phyloP scores from a whole-genome alignment of 2,329 filamentous ascomycete genomes.

The Clonostachys chloroleuca region DNA sequence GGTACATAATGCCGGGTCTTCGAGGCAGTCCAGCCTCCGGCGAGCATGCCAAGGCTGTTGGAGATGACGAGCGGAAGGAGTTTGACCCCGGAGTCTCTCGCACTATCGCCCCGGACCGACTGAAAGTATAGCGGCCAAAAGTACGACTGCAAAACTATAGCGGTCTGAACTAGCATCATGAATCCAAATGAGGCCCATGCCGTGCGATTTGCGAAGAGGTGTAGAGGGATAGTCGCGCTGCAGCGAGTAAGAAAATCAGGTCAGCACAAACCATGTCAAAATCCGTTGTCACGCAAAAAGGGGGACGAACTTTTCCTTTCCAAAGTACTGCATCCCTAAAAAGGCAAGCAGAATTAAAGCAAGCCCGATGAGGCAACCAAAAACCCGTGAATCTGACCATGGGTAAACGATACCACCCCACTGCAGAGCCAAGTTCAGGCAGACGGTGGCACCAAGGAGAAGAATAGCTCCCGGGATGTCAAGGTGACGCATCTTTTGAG shows the following conservation, averaged over 20 bases:
- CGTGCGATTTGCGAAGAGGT: no score
- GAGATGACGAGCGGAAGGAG: constrained; percentile 28
- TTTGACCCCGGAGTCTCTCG: constrained; percentile 27
- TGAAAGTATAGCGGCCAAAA: constrained; percentile 34
- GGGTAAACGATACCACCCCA: constrained; percentile 29
- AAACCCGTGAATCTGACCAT: constrained; percentile 26
- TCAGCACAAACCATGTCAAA: not conserved
- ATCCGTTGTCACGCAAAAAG: constrained; percentile 15
- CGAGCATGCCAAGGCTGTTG: constrained; percentile 31
- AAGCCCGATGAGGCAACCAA: constrained; percentile 28
- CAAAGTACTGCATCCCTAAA: constrained; percentile 24
- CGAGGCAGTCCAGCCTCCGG: constrained; percentile 32
- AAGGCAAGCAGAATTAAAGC: constrained; percentile 18
- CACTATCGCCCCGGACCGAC: constrained; percentile 21
- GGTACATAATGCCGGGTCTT: constrained; percentile 20
- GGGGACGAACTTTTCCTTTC: constrained; percentile 27
- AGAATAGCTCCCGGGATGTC: constrained; percentile 30
- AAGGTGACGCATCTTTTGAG: constrained; percentile 15
- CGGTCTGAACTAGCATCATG: no score
- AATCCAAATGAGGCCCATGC: no score
- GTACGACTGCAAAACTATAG: constrained; percentile 10
- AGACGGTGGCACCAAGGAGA: constrained; percentile 28
- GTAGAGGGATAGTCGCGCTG: no score
- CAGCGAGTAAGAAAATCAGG: no score
- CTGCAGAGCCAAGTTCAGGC: constrained; percentile 31